A percentile compares a stretch with the other conserved stretches of the same genome.
Conservation (phyloP, 2,329 filamentous ascomycete genomes). For the Juglanconis oblonga region DNA sequence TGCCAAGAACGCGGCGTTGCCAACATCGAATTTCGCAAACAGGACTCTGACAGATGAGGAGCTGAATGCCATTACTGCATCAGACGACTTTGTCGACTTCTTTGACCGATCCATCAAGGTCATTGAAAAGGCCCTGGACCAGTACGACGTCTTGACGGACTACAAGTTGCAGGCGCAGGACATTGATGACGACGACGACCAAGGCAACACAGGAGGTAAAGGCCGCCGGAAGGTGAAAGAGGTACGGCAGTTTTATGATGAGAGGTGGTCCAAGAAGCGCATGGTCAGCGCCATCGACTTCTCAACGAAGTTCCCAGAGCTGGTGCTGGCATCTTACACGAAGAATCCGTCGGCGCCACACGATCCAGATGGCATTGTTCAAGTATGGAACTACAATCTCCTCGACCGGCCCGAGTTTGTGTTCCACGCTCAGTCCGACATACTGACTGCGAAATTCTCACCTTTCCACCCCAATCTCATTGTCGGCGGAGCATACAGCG, state of each 20-base stretch:
- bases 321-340: slow-evolving; percentile 91
- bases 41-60: slow-evolving; percentile 81
- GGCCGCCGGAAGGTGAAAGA: slow-evolving; percentile 78
- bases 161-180: slow-evolving; percentile 81
- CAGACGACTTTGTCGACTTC: slow-evolving; percentile 91
- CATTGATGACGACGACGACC: slow-evolving; percentile 78
- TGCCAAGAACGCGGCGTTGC: slow-evolving; percentile 39
- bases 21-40: slow-evolving; percentile 65
- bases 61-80: slow-evolving; percentile 83
- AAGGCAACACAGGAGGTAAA: slow-evolving; percentile 68
- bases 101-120: slow-evolving; percentile 95
- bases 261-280: slow-evolving; percentile 93
- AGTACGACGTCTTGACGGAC: slow-evolving; percentile 94
- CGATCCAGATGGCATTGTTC: slow-evolving; percentile 87
- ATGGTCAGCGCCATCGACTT: slow-evolving; percentile 97
- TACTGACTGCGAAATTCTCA: slow-evolving; percentile 95
- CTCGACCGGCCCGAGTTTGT: slow-evolving; percentile 94
- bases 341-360: slow-evolving; percentile 95
- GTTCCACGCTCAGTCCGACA: slow-evolving; percentile 93
- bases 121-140: slow-evolving; percentile 89
- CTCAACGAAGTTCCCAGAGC: slow-evolving; percentile 90
- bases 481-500: slow-evolving; percentile 92
- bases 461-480: slow-evolving; percentile 97
- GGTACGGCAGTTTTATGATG: slow-evolving; percentile 88
- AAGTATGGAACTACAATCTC: slow-evolving; percentile 96